Evolutionary conservation across 1,139 yeast genomes (phyloP).

Genomic region (Suhomyces coccinellae): DNA sequence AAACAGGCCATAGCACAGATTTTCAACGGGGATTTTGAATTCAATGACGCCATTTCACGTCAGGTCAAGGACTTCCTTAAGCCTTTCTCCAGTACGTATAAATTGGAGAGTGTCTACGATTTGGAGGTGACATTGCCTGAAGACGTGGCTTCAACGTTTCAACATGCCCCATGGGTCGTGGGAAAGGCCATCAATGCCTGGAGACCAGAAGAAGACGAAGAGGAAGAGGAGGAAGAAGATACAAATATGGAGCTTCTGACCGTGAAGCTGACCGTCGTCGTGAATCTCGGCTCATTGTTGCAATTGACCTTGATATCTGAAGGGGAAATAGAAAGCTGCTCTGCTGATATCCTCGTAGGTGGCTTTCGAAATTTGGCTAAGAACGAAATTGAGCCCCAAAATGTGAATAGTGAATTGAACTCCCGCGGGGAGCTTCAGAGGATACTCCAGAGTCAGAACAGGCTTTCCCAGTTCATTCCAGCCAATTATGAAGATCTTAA

Average conservation of each 20-base stretch:
- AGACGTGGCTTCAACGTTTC: constrained; percentile 1
- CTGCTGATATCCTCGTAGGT: background rate
- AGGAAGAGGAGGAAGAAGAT: background rate
- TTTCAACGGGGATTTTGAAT: constrained; percentile 9
- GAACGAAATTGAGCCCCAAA: background rate
- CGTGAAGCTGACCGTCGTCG: background rate
- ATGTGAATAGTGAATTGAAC: background rate
- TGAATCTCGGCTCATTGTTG: constrained; percentile 1
- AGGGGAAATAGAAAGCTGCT: background rate
- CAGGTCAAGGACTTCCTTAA: constrained; percentile 1
- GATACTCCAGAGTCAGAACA: constrained; percentile 4
- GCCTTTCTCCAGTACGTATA: constrained; percentile 3
- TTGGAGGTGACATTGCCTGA: constrained; percentile 9
- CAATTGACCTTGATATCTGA: constrained; percentile 2
- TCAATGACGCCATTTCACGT: constrained; percentile 5
- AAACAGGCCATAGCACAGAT: constrained; percentile 13
- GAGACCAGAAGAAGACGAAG: background rate
- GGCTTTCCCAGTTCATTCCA: constrained; percentile 1
- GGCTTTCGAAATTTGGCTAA: constrained; percentile 1
- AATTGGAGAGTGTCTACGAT: constrained; percentile 12
- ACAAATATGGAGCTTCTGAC: background rate
- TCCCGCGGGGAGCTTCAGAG: constrained; percentile 10
- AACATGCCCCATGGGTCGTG: constrained; percentile 12
- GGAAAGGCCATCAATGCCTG: constrained; percentile 10
- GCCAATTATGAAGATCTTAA: constrained; percentile 1